Conservation (phyloP, 768 basidiomycete genomes). For the Fomitopsis pulvina region DNA sequence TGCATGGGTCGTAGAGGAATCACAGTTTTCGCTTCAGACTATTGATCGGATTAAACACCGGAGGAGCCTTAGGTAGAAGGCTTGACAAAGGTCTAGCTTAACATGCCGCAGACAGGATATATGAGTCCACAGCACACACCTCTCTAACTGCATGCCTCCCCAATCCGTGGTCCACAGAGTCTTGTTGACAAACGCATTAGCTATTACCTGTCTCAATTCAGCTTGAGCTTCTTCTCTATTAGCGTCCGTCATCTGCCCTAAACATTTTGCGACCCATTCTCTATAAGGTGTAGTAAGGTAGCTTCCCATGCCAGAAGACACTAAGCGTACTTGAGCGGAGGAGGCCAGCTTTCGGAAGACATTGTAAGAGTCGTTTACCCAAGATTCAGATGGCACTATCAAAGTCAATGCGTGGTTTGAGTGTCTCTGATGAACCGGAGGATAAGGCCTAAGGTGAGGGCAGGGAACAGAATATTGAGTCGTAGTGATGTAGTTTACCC, state of each 20-base stretch:
- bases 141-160: conserved; percentile 80
- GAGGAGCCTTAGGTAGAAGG: conserved; percentile 53
- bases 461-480: no score
- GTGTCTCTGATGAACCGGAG: no score
- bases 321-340: conserved; percentile 59
- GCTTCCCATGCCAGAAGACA: neutral
- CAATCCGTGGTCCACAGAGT: conserved; percentile 94
- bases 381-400: no score
- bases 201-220: conserved; percentile 95
- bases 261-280: conserved; percentile 91
- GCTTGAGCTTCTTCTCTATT: conserved; percentile 86
- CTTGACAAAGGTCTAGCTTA: conserved; percentile 25
- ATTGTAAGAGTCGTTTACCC: conserved; percentile 30
- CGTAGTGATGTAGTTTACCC: neutral
- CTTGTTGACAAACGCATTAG: conserved; percentile 81
- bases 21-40: conserved; percentile 69
- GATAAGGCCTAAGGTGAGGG: no score
- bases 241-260: conserved; percentile 84
- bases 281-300: conserved; percentile 34
- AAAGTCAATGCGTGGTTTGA: no score
- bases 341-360: conserved; percentile 79
- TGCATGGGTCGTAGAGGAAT: neutral
- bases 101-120: conserved; percentile 5
- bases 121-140: conserved; percentile 37
- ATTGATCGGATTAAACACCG: conserved; percentile 31